Percentiles rank a stretch among this genome's conserved stretches.
These are phyloP conservation scores for Alternaria consortialis DNA, from an alignment of 2,329 filamentous ascomycete species.

Conservation along the genomic window DNA sequence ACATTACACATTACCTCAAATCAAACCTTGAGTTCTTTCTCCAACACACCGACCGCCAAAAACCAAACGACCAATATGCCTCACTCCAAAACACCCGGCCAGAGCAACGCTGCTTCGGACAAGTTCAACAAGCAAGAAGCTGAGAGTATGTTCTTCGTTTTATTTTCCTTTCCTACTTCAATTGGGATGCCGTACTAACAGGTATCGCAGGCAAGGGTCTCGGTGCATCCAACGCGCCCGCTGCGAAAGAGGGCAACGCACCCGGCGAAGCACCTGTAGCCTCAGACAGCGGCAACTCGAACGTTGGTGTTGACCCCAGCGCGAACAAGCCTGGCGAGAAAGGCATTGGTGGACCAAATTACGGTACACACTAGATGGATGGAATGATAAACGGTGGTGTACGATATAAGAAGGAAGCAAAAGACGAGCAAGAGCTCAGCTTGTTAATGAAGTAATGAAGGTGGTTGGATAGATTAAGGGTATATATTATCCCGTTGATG, in stretches of 20 bases:
- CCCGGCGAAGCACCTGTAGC: conserved; percentile 27
- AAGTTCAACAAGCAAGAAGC: conserved; percentile 30
- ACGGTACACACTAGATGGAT: conserved; percentile 16
- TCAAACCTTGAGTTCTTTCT: background rate
- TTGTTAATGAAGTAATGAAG: background rate
- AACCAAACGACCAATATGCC: conserved; percentile 12
- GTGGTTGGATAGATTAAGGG: background rate
- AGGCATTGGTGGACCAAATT: conserved; percentile 29
- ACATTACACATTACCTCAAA: background rate
- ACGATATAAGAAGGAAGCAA: background rate
- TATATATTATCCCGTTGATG: background rate
- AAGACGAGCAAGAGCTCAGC: background rate
- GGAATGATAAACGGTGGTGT: background rate
- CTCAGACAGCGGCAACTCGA: conserved; percentile 27
- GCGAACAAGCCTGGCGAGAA: conserved; percentile 28
- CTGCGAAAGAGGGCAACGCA: conserved; percentile 22
- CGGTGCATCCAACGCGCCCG: conserved; percentile 27
- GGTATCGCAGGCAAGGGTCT: conserved; percentile 24
- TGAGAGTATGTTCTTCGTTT: conserved; percentile 15
- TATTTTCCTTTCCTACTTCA: background rate
- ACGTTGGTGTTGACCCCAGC: conserved; percentile 27
- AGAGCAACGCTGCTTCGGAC: conserved; percentile 29
- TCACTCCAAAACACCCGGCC: conserved; percentile 31
- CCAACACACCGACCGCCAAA: background rate
- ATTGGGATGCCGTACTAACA: background rate